These are phyloP conservation scores for Sutorius australiensis DNA, from an alignment of 768 basidiomycete species.

Conservation along the genomic window DNA sequence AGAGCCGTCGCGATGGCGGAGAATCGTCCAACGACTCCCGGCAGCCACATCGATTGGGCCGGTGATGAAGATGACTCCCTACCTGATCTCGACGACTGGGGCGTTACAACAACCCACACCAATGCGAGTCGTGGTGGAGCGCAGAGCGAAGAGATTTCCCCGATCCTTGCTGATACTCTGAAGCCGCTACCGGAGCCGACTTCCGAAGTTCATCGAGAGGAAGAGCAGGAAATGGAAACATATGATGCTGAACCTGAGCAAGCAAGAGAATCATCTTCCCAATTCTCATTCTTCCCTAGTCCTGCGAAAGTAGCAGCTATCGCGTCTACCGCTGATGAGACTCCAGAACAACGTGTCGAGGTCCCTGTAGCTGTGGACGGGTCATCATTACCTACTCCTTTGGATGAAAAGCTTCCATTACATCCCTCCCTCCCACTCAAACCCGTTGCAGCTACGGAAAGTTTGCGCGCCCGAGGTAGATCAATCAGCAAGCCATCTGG, in stretches of 20 bases:
- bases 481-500: conserved; percentile 12
- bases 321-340: conserved; percentile 4
- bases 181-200: conserved; percentile 53
- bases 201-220: conserved; percentile 22
- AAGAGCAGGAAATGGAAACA: conserved; percentile 22
- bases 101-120: conserved; percentile 47
- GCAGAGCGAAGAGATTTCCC: conserved; percentile 51
- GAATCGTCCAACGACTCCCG: conserved; percentile 63
- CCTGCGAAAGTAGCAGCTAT: neutral
- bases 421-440: conserved; percentile 50
- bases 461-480: conserved; percentile 10
- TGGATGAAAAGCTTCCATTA: conserved; percentile 24
- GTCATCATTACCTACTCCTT: conserved; percentile 3
- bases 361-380: conserved; percentile 9
- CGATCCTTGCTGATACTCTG: conserved; percentile 62
- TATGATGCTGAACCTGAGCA: conserved; percentile 9
- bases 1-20: conserved; percentile 69
- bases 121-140: conserved; percentile 25
- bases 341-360: conserved; percentile 19
- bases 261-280: conserved; percentile 4
- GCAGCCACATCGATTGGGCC: conserved; percentile 86
- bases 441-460: conserved; percentile 32
- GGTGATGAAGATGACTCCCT: conserved; percentile 78
- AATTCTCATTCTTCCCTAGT: conserved; percentile 6
- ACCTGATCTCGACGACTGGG: conserved; percentile 86